Base-by-base conservation (phyloP, 441 rosid genomes). In the Corymbia calophylla region DNA sequence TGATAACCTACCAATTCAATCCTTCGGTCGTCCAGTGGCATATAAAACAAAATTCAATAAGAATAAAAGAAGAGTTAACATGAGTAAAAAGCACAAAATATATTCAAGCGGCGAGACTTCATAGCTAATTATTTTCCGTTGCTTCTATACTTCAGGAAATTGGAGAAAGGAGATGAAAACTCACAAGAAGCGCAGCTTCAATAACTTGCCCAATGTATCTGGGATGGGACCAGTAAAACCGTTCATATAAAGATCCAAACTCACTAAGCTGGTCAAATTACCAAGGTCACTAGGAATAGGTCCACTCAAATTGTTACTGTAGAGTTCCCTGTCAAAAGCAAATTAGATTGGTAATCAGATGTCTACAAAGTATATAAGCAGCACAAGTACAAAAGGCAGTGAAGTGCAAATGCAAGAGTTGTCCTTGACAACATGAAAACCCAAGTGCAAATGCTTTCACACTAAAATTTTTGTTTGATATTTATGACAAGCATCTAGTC, bases 191-290 rank as follows among this genome's bases (percentile, higher is more conserved):
- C 99, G 94, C 93, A 98, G 92, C 91, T 96, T 98, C 60, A 96
- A 91, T 62, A 97, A 95, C 93, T 94, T 95, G 87, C 99, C 97
- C 91, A 97, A 93, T 55, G 98, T 88, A 89, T 94, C 97, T 25
- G 99, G 99, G 82, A 98, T 96, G 89, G 96, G 96, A 88, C 99
- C 99, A 81, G 93, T 93, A 91, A 98, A 95, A 92, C 94, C 93
- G 93, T 98, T 98, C 95, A 98, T 90, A 96, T 98, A 98, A 89
- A 98, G 99, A 96, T 97, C 99, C 99, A 98, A 94, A 97, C 99
- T 98, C 93, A 97, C 99, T 94, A 98, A 93, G 94, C 90, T 96
- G 88, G 97, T 96, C 95, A 98, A 92, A 89, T 96, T 96, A 88
- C 99, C 99, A 91, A 96, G 97, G 92, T 97, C 98, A 91, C 94